These are phyloP conservation scores for Teratosphaeria epicoccoides DNA, from an alignment of 2,329 filamentous ascomycete species.

Conservation along the genomic window DNA sequence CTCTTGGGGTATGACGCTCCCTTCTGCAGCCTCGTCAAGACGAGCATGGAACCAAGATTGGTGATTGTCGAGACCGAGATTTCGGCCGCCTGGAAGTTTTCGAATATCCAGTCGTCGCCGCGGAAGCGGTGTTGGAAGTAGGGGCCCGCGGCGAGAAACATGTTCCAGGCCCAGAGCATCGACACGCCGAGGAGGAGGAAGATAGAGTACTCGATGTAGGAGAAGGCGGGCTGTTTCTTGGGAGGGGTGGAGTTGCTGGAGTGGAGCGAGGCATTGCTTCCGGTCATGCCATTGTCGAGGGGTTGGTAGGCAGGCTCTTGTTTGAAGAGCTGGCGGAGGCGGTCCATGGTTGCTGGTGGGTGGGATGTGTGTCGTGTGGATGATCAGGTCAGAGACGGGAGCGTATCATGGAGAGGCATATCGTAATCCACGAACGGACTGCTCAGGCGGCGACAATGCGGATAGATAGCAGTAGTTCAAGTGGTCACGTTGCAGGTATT, in stretches of 20 bases:
- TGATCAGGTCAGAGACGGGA: not conserved
- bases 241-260: not conserved
- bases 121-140: constrained; percentile 83
- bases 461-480: too few relatives aligned
- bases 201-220: constrained; percentile 74
- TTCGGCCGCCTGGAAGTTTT: constrained; percentile 83
- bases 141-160: constrained; percentile 90
- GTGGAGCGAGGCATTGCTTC: not conserved
- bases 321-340: constrained; percentile 20
- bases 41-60: constrained; percentile 64
- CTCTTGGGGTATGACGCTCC: constrained; percentile 79
- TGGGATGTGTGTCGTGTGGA: too few relatives aligned
- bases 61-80: constrained; percentile 76
- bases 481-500: not conserved
- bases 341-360: constrained; percentile 10
- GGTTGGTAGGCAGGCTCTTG: constrained; percentile 24
- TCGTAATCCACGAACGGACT: not conserved
- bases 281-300: constrained; percentile 11
- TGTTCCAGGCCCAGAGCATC: constrained; percentile 99
- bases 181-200: constrained; percentile 79
- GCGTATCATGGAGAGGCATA: not conserved
- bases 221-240: constrained; percentile 43
- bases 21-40: constrained; percentile 70
- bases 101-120: constrained; percentile 56
- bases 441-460: not conserved